Base-by-base conservation (phyloP, 2,329 filamentous ascomycete species). In the Cryphonectria japonica region DNA sequence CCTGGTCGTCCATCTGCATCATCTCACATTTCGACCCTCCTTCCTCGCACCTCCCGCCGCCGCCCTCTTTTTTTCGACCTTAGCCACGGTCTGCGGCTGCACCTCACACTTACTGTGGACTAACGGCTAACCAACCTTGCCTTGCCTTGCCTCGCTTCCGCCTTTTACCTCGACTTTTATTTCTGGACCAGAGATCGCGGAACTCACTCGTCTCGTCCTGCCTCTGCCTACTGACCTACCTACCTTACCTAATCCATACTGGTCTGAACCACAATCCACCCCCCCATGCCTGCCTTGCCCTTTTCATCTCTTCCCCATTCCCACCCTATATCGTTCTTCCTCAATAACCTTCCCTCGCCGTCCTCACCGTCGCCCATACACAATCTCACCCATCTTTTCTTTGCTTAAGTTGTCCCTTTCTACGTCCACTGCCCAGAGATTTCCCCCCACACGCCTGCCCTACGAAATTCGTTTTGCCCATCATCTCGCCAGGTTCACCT, bases 161-260 rank as follows among this genome's bases (percentile, higher is more conserved):
- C 59, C 59, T 39, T 50, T n/a, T 39, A 61, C 32, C 59, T 61
- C 16, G 13, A 39, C 9, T n/a, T 43, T 52, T 65, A 32, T 52
- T 65, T 50, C 57, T 61, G 19, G 34, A 8, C 32, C 34, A 61
- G 34, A 59, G 34, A 61, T 54, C 29, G 54, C 32, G 43, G 43
- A 32, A 52, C 46, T 50, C 41, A 19, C 14, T 37, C 43, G 46
- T 34, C 54, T 32, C 61, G 61, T 64, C 66, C 66, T 61, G 37
- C 37, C 8, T 60, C 26, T 34, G 6, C 34, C 34, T 34, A 34
- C 34, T 34, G 32, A 16, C 57, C 65, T 41, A 16, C 57, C 65
- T 72, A 65, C 65, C 68, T 70, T 72, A 72, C 70, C 70, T 72
- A 70, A 72, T 54, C 63, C 65, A 66, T 59, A 52, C 64, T n/a